These are phyloP conservation scores for Saxispiralis lemnorum DNA, from an alignment of 495 filamentous ascomycete genomes.

Conservation along the genomic window DNA sequence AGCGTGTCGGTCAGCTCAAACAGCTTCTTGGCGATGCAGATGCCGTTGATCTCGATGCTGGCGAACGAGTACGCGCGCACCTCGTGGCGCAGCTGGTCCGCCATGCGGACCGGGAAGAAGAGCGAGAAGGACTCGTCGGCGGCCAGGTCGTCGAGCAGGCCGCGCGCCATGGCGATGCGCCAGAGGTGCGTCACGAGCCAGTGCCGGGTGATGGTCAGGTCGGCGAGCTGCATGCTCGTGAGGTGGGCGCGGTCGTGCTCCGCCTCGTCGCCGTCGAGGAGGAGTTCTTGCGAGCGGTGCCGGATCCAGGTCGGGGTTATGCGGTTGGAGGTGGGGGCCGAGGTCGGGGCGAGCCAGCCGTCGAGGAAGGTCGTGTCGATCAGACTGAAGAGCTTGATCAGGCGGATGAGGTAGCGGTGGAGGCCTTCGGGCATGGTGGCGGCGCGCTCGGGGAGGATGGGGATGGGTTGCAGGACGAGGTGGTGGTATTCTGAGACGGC, in stretches of 20 bases:
- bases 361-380: slow-evolving; percentile 16
- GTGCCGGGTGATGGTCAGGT: slow-evolving; percentile 43
- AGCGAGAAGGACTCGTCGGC: slow-evolving; percentile 36
- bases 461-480: slow-evolving; percentile 11
- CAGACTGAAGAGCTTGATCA: slow-evolving; percentile 17
- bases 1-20: slow-evolving; percentile 41
- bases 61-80: slow-evolving; percentile 34
- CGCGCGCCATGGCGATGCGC: slow-evolving; percentile 39
- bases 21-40: slow-evolving; percentile 41
- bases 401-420: slow-evolving; percentile 15
- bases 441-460: slow-evolving; percentile 12
- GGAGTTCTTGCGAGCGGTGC: slow-evolving; percentile 19
- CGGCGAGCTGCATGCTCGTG: slow-evolving; percentile 40
- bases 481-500: slow-evolving; percentile 14
- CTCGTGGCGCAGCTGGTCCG: slow-evolving; percentile 34
- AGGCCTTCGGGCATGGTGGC: slow-evolving; percentile 8
- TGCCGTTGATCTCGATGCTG: slow-evolving; percentile 42
- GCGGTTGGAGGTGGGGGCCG: not conserved
- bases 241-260: slow-evolving; percentile 14
- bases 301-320: slow-evolving; percentile 12
- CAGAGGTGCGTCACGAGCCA: slow-evolving; percentile 46
- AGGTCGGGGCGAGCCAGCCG: too few relatives aligned
- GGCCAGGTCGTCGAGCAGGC: slow-evolving; percentile 29
- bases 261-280: slow-evolving; percentile 14
- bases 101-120: slow-evolving; percentile 40